Evolutionary conservation across 2,329 filamentous ascomycete genomes (phyloP), one percentile per base, ranked within the genome.

Genomic region (Scedosporium boydii): DNA sequence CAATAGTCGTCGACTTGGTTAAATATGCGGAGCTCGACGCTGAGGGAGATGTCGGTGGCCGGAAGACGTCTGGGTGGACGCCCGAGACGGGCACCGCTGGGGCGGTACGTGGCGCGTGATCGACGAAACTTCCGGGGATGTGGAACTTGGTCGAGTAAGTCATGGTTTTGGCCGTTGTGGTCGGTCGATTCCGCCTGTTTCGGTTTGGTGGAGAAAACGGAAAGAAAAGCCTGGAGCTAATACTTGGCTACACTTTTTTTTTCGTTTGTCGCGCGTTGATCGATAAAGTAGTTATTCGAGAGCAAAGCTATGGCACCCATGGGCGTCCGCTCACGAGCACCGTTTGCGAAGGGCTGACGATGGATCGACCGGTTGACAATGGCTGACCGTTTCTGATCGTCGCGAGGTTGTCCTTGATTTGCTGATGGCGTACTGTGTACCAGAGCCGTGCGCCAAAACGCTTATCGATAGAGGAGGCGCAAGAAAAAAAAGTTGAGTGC

Each of bases 1-100:
- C 61, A 23, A 64, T 62, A 26, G 68, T 64, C 53, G 67, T 63
- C 42, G 67, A 64, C 21, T 65, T 61, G 38, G 69, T 64, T 38
- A 72, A 68, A n/a, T 70, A 70, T 29, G 69, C 61, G 4, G 74
- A 73, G 3, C 72, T 69, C 10, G 76, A 73, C 61, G 70, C 69
- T 27, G 72, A 71, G 1, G 77, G 75, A 6, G 79, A 78, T 21
- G 71, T 68, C 6, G 79, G 78, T 10, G 78, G 77, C 63, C 77
- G 77, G 65, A 80, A 81, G 38, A 82, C 71, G 60, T 77, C 77
- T 6, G 78, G 74, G 65, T 80, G 77, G 41, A 74, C 72, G 56
- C 71, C 70, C 23, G 55, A 58, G 55, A 41, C 7, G 55, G 55
- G 26, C 18, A 58, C 14, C n/a, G 69, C 65, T 6, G 70, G 65